These are phyloP conservation scores for Rhodamnia argentea DNA, from an alignment of 345 rosid species.

Conservation along the genomic window DNA sequence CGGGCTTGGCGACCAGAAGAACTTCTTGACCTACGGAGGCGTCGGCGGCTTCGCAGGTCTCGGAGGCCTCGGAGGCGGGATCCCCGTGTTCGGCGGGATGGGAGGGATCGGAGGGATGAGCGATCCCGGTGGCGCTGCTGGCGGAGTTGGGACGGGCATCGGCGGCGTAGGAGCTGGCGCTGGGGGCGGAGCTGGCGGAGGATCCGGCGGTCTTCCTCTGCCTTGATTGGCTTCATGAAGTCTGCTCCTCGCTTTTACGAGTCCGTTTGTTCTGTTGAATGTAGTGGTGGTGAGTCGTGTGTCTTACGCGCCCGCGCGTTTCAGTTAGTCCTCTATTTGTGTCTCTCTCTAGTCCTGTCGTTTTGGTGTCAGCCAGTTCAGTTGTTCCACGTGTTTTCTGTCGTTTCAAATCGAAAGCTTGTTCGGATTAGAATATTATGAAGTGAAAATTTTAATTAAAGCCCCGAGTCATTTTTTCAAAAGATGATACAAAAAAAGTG, in stretches of 20 bases:
- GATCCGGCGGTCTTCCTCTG: conserved; percentile 25
- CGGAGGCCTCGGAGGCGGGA: conserved; percentile 28
- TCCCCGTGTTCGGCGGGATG: conserved; percentile 36
- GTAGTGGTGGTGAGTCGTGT: background rate
- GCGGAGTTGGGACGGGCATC: background rate
- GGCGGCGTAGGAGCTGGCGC: conserved; percentile 20
- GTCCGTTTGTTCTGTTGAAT: background rate
- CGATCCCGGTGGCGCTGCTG: conserved; percentile 21
- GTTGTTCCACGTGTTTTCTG: background rate
- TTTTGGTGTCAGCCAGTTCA: background rate
- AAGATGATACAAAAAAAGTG: too few relatives aligned
- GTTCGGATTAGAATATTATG: background rate
- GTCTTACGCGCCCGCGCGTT: background rate
- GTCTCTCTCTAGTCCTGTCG: background rate
- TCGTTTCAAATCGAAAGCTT: background rate
- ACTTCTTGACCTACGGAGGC: conserved; percentile 57
- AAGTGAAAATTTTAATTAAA: too few relatives aligned
- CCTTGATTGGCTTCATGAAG: conserved; percentile 14
- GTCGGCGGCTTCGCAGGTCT: conserved; percentile 48
- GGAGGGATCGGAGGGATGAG: conserved; percentile 42
- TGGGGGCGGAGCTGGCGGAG: conserved; percentile 7
- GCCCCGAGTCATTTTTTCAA: too few relatives aligned
- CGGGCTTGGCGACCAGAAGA: conserved; percentile 62
- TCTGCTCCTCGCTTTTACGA: background rate
- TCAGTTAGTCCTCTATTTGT: background rate